Evolutionary conservation across 179 eudicot species (phyloP).

Genomic region (Sideroxylon spinosum): DNA sequence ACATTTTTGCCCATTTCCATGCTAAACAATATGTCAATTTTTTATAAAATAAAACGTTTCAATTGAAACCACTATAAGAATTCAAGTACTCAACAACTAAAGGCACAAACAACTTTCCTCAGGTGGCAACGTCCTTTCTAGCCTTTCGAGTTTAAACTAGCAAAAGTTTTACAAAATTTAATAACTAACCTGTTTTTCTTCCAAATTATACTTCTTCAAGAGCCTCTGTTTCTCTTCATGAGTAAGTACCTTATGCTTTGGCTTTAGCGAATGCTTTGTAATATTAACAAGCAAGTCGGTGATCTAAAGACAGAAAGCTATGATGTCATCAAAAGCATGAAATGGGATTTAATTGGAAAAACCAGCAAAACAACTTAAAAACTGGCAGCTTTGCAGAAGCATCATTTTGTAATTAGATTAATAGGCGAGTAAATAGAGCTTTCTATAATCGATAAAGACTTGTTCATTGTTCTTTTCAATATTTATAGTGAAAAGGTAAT

Average conservation of each 20-base stretch:
- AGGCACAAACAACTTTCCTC: background rate
- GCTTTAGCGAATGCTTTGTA: slow-evolving; percentile 83
- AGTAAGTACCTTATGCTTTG: slow-evolving; percentile 63
- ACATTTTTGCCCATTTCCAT: no score
- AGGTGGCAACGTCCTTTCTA: background rate
- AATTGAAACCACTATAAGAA: background rate
- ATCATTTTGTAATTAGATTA: background rate
- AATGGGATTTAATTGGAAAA: background rate
- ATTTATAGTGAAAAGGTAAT: no score
- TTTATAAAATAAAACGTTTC: background rate
- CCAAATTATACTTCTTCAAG: slow-evolving; percentile 63
- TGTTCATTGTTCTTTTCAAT: no score
- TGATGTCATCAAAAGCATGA: background rate
- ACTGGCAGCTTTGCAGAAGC: background rate
- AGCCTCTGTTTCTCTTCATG: slow-evolving; percentile 63
- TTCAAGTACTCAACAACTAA: background rate
- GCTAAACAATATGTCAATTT: background rate
- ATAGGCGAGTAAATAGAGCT: background rate
- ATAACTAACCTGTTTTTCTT: slow-evolving; percentile 70
- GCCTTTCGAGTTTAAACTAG: background rate
- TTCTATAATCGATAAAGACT: no score
- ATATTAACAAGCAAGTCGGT: slow-evolving; percentile 85
- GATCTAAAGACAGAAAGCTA: slow-evolving; percentile 39
- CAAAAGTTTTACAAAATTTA: background rate
- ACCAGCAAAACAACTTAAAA: background rate